Conservation (phyloP, 345 rosid species). For the Lagerstroemia speciosa region DNA sequence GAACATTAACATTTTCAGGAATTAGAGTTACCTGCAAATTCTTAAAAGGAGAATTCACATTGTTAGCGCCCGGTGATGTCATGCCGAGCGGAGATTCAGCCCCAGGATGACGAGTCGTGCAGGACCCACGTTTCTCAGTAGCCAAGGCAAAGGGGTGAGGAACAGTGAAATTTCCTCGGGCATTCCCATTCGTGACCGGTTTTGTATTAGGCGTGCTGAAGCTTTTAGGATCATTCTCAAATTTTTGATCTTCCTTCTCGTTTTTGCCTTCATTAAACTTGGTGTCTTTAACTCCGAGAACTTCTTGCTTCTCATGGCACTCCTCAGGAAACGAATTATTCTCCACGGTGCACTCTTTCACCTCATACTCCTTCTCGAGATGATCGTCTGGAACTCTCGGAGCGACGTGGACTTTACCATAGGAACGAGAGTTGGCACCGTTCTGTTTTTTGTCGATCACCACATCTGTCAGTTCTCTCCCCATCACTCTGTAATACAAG, state of each 20-base stretch:
- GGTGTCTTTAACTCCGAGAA: conserved; percentile 29
- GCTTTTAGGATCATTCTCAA: conserved; percentile 17
- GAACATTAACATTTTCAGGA: not conserved
- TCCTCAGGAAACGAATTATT: conserved; percentile 18
- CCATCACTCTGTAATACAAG: conserved; percentile 55
- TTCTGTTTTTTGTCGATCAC: conserved; percentile 52
- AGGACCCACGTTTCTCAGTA: conserved; percentile 40
- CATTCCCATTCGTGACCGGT: conserved; percentile 21
- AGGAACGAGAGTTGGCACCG: conserved; percentile 32
- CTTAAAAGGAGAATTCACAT: conserved; percentile 35
- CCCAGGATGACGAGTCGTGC: conserved; percentile 14
- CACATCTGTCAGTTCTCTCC: conserved; percentile 51
- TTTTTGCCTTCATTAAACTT: conserved; percentile 23
- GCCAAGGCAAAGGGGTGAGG: conserved; percentile 48
- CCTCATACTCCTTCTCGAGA: conserved; percentile 43
- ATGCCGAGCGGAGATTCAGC: conserved; percentile 18
- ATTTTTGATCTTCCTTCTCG: conserved; percentile 28
- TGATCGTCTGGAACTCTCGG: conserved; percentile 36
- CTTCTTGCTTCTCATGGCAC: conserved; percentile 30
- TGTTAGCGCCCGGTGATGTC: conserved; percentile 24
- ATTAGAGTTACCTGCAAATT: conserved; percentile 40
- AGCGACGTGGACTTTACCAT: conserved; percentile 34
- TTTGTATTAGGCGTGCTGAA: conserved; percentile 26
- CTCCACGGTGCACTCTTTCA: conserved; percentile 44
- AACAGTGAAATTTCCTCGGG: conserved; percentile 20